Base-by-base conservation (phyloP, 129 eudicot species). In the Flaveria bidentis region DNA sequence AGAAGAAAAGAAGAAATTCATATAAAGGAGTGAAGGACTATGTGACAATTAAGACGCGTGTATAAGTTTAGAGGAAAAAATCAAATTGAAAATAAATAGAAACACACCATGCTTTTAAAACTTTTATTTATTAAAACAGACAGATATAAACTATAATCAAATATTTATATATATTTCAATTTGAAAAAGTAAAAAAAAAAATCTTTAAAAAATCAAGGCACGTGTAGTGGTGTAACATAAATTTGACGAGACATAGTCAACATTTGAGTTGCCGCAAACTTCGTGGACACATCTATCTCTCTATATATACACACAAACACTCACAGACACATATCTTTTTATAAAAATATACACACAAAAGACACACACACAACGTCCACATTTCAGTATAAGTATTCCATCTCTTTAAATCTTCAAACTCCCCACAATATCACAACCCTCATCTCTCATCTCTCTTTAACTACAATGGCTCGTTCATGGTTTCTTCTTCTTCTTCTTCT, bases 241-340 rank as follows among this genome's bases (percentile, higher is more conserved):
- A 51, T 33, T 51, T 41, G 33, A 41, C 52, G 7, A 52, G 67
- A 73, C 69, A 55, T 56, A 80, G 79, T 80, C 83, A 73, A 80
- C 77, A 64, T 73, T 73, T 80, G 63, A 80, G 61, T 73, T 80
- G 83, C 79, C 83, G 78, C 74, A 52, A 79, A 79, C 78, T 79
- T 79, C 83, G 78, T 72, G 58, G 82, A 70, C 57, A 47, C 53
- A 30, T 79, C 66, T 30, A 62, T 58, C 81, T 77, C 70, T 68
- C 68, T 53, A 55, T 76, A 39, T 65, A 2, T 49, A 9, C 26
- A 46, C 50, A 50, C 60, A 30, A 30, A 52, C 53, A 17, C 53
- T 18, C 55, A 20, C 11, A 42, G 4, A 41, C 42, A 28, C 9
- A 41, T 26, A 15, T 25, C 26, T 22, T 3, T 49, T 9, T 50